A percentile compares a stretch with the other conserved stretches of the same genome.
phyloP scores from a whole-genome alignment of 1,284 basidiomycete genomes.

The Microbotryum saponariae region DNA sequence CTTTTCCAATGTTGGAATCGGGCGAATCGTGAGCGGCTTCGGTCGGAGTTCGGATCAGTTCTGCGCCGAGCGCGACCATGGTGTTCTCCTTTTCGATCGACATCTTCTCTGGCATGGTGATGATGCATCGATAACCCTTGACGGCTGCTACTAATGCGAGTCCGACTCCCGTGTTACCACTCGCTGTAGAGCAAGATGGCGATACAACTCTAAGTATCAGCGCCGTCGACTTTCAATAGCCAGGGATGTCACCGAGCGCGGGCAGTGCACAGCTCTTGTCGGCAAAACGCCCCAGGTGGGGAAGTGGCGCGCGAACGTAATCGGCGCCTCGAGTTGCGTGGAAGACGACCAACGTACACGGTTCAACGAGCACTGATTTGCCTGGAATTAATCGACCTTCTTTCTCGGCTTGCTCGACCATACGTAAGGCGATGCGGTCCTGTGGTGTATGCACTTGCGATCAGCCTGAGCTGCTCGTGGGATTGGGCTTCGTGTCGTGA shows the following conservation, averaged over 20 bases:
- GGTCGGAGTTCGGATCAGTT: slow-evolving; percentile 90
- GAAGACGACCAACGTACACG: slow-evolving; percentile 41
- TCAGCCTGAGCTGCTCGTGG: too few relatives aligned
- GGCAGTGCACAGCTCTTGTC: too few relatives aligned
- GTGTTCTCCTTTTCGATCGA: slow-evolving; percentile 90
- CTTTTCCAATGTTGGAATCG: slow-evolving; percentile 79
- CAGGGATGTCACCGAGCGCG: too few relatives aligned
- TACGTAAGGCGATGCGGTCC: slow-evolving; percentile 58
- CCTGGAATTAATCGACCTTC: slow-evolving; percentile 80
- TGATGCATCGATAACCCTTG: slow-evolving; percentile 72
- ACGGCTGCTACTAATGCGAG: slow-evolving; percentile 84
- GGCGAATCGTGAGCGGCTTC: slow-evolving; percentile 77
- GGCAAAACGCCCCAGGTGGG: neutral
- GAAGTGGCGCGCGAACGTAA: neutral
- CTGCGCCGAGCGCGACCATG: slow-evolving; percentile 76
- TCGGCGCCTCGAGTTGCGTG: neutral
- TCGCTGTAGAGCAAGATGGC: slow-evolving; percentile 12
- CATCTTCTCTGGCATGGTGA: slow-evolving; percentile 96
- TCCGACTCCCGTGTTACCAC: slow-evolving; percentile 62
- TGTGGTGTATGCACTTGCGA: neutral
- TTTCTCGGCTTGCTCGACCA: slow-evolving; percentile 85
- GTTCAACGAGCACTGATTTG: slow-evolving; percentile 86
- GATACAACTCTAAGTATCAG: neutral
- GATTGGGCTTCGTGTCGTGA: too few relatives aligned
- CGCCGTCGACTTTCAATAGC: too few relatives aligned